These are phyloP conservation scores for Solanum megistacrolobum DNA, from an alignment of 257 asterid species.

Conservation along the genomic window DNA sequence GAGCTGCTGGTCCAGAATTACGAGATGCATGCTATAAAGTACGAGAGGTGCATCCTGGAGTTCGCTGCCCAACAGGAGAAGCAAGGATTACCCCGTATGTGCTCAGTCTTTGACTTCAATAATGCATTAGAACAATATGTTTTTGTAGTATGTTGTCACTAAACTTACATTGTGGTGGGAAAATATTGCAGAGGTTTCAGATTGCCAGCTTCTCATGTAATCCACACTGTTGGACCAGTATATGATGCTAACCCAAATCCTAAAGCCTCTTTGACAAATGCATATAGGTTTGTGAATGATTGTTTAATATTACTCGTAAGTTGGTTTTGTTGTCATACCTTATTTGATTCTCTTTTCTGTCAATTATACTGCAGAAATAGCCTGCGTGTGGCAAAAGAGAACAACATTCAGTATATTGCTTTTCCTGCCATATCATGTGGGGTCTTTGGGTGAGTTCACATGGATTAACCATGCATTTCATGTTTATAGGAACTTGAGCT, in stretches of 20 bases:
- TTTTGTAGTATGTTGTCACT: not conserved
- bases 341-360: not conserved
- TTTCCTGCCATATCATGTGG: conserved; percentile 94
- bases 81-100: conserved; percentile 89
- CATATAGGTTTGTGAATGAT: conserved; percentile 52
- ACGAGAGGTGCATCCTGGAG: conserved; percentile 71
- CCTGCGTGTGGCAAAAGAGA: conserved; percentile 61
- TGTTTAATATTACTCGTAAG: not conserved
- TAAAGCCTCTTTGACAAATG: conserved; percentile 53
- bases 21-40: conserved; percentile 65
- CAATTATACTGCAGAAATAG: conserved; percentile 55
- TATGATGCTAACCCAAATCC: conserved; percentile 50
- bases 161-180: not conserved
- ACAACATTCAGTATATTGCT: conserved; percentile 68
- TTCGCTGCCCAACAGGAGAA: conserved; percentile 98
- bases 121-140: not conserved
- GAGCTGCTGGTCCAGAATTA: conserved; percentile 92
- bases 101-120: not conserved
- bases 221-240: conserved; percentile 94
- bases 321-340: not conserved
- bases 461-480: not conserved
- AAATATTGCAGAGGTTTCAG: conserved; percentile 59
- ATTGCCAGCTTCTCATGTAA: conserved; percentile 89
- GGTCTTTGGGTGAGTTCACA: conserved; percentile 44
- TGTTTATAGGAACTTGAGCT: not conserved